These are phyloP conservation scores for Seminavis robusta DNA, from an alignment of 108 stramenopile genomes.

Conservation along the genomic window DNA sequence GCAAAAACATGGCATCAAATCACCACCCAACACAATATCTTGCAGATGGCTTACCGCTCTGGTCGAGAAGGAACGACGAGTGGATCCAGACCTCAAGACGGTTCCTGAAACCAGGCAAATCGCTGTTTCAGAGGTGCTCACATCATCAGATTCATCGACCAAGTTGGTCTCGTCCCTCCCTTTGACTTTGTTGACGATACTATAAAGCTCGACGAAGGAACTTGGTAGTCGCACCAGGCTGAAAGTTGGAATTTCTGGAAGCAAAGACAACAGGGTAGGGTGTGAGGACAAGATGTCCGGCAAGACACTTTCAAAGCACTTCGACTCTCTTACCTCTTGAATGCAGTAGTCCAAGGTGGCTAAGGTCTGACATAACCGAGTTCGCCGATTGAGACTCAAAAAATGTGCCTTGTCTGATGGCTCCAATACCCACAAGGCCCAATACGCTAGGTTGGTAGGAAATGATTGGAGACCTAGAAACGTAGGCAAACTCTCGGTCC, in stretches of 20 bases:
- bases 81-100: slow-evolving; percentile 78
- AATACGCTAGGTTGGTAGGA: slow-evolving; percentile 78
- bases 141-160: slow-evolving; percentile 64
- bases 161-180: slow-evolving; percentile 40
- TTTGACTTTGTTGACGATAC: slow-evolving; percentile 79
- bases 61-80: slow-evolving; percentile 46
- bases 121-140: slow-evolving; percentile 71
- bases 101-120: slow-evolving; percentile 87
- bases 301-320: no score
- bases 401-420: slow-evolving; percentile 61
- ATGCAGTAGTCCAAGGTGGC: slow-evolving; percentile 78
- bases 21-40: no score
- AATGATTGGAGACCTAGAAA: slow-evolving; percentile 69
- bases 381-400: slow-evolving; percentile 64
- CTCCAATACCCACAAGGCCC: slow-evolving; percentile 54
- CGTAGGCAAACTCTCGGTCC: slow-evolving; percentile 55
- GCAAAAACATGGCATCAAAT: no score
- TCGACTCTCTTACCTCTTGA: no score
- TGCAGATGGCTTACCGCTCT: no score
- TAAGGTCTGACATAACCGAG: slow-evolving; percentile 73
- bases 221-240: slow-evolving; percentile 78
- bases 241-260: slow-evolving; percentile 41
- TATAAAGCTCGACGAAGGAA: slow-evolving; percentile 87
- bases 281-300: no score
- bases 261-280: no score